Evolutionary conservation across 2,329 filamentous ascomycete species (phyloP).

Genomic region (Cordyceps cicadae): DNA sequence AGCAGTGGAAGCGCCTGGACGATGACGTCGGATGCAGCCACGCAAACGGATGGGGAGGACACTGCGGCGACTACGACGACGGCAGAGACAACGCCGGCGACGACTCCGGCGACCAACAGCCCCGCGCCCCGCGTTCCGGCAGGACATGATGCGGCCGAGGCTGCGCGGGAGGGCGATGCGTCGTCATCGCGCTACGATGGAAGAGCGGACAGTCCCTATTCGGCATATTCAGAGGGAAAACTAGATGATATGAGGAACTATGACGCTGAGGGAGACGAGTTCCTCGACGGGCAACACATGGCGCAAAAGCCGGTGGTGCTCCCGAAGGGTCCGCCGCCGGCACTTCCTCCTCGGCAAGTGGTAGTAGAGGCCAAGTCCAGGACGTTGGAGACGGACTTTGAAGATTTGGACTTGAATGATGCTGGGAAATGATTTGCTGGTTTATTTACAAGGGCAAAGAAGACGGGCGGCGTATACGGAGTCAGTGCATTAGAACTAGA

Average conservation of each 20-base stretch:
- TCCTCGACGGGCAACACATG: not conserved
- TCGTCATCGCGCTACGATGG: not conserved
- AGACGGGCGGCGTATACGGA: not conserved
- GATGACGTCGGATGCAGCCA: not conserved
- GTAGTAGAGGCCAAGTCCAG: not conserved
- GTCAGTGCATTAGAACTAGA: no score
- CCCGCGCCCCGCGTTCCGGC: not conserved
- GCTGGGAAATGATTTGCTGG: not conserved
- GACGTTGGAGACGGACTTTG: slow-evolving; percentile 1
- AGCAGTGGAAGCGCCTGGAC: not conserved
- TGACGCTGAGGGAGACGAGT: not conserved
- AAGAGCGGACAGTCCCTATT: not conserved
- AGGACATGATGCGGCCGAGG: not conserved
- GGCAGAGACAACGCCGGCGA: not conserved
- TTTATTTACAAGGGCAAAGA: not conserved
- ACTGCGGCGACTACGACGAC: not conserved
- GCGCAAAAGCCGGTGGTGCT: slow-evolving; percentile 1
- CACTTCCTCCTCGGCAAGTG: not conserved
- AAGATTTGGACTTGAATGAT: slow-evolving; percentile 11
- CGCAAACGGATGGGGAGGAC: not conserved
- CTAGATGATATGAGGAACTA: not conserved
- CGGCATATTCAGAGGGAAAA: not conserved
- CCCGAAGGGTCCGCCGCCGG: slow-evolving; percentile 8
- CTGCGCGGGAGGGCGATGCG: not conserved
- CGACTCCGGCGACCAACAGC: not conserved